phyloP scores from a whole-genome alignment of 2,329 filamentous ascomycete species.

The Botryotinia globosa region DNA sequence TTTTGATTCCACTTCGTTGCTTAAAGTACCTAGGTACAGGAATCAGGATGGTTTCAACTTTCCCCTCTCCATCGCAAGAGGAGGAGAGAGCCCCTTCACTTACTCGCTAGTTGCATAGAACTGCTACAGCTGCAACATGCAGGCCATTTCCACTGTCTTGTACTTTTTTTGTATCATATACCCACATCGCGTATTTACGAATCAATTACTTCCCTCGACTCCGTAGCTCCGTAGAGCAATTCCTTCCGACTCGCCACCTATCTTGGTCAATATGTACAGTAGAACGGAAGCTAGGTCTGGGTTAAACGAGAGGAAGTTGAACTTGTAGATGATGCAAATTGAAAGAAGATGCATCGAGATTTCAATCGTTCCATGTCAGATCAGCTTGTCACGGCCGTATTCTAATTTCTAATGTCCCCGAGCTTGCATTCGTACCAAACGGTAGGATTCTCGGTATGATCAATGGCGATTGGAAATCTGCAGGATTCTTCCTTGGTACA shows the following conservation, averaged over 20 bases:
- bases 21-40: slow-evolving; percentile 3
- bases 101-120: slow-evolving; percentile 19
- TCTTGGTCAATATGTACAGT: background rate
- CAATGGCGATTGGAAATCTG: background rate
- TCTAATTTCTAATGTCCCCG: slow-evolving; percentile 5
- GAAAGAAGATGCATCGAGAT: slow-evolving; percentile 5
- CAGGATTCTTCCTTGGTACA: slow-evolving; percentile 5
- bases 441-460: slow-evolving; percentile 6
- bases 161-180: slow-evolving; percentile 3
- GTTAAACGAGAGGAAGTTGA: background rate
- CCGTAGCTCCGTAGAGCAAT: too few relatives aligned
- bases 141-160: slow-evolving; percentile 10
- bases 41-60: too few relatives aligned
- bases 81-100: slow-evolving; percentile 10
- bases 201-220: background rate
- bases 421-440: slow-evolving; percentile 4
- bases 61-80: background rate
- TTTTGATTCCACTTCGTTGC: slow-evolving; percentile 13
- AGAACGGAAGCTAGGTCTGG: background rate
- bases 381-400: slow-evolving; percentile 12
- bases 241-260: slow-evolving; percentile 14
- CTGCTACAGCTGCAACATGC: slow-evolving; percentile 13
- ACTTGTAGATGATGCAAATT: slow-evolving; percentile 9
- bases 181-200: slow-evolving; percentile 11
- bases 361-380: too few relatives aligned